These are phyloP conservation scores for Drosera spatulata DNA, from an alignment of 179 eudicot genomes.

Conservation along the genomic window DNA sequence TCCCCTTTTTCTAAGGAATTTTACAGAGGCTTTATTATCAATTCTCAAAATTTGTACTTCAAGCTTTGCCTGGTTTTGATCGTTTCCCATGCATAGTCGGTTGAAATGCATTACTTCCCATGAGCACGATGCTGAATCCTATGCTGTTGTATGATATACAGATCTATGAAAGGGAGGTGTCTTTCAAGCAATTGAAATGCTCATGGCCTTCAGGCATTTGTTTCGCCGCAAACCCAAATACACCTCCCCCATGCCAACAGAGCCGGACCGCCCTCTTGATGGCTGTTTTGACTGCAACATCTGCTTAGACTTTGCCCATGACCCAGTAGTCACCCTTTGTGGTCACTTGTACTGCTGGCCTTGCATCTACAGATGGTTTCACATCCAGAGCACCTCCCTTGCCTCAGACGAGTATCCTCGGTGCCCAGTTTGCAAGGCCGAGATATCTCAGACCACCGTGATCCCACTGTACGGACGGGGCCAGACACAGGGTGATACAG, in stretches of 20 bases:
- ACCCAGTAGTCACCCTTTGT: conserved; percentile 80
- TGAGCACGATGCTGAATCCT: too few species aligned
- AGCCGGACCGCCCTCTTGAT: conserved; percentile 22
- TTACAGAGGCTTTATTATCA: too few species aligned
- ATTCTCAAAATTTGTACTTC: too few species aligned
- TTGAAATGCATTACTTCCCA: too few species aligned
- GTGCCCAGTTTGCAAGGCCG: conserved; percentile 86
- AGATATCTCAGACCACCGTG: conserved; percentile 54
- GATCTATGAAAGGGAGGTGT: too few species aligned
- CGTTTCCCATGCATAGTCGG: too few species aligned
- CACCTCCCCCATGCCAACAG: conserved; percentile 13
- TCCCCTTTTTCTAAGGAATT: too few species aligned
- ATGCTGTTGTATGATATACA: too few species aligned
- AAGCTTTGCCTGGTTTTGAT: too few species aligned
- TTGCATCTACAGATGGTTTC: conserved; percentile 85
- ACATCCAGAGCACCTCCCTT: conserved; percentile 36
- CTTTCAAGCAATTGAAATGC: too few species aligned
- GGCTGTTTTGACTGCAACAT: conserved; percentile 87
- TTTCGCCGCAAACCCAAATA: conserved; percentile 36
- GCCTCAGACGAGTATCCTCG: conserved; percentile 45
- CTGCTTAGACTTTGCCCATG: conserved; percentile 65
- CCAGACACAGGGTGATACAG: conserved; percentile 18
- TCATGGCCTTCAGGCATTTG: conserved; percentile 42
- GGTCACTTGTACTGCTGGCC: conserved; percentile 93
- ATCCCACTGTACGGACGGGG: conserved; percentile 78